Evolutionary conservation across 192 early-diverging fungal species (phyloP).

Genomic region (Coemansia sp.): DNA sequence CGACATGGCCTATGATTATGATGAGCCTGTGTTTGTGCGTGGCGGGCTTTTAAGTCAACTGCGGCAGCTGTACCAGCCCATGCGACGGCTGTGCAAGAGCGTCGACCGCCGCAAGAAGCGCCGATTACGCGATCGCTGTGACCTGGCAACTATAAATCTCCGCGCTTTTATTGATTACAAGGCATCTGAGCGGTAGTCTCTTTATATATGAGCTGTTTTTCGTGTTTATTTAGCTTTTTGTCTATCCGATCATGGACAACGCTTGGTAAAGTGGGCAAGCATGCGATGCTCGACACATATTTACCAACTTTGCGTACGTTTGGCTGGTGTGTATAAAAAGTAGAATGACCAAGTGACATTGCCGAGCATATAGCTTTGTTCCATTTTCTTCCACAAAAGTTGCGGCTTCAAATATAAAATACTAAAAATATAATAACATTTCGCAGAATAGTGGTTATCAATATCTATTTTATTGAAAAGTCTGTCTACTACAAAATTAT

Average conservation of each 20-base stretch:
- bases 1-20: slow-evolving; percentile 80
- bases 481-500: background rate
- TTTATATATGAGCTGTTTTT: background rate
- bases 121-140: slow-evolving; percentile 71
- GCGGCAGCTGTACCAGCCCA: slow-evolving; percentile 50
- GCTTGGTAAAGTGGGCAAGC: no score
- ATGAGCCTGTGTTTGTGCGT: slow-evolving; percentile 78
- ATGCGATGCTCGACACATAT: no score
- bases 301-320: no score
- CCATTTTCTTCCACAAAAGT: no score
- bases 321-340: no score
- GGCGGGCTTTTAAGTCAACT: slow-evolving; percentile 62
- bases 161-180: slow-evolving; percentile 89
- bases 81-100: slow-evolving; percentile 58
- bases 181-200: slow-evolving; percentile 62
- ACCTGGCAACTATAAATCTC: slow-evolving; percentile 78
- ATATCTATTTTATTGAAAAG: no score
- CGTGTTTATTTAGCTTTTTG: background rate
- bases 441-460: background rate
- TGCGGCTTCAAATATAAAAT: background rate
- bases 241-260: no score
- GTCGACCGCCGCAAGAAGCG: slow-evolving; percentile 72
- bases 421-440: background rate
- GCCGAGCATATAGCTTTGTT: no score
- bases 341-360: no score